These are phyloP conservation scores for Neoascochyta sp. DNA, from an alignment of 2,329 filamentous ascomycete species.

Conservation along the genomic window DNA sequence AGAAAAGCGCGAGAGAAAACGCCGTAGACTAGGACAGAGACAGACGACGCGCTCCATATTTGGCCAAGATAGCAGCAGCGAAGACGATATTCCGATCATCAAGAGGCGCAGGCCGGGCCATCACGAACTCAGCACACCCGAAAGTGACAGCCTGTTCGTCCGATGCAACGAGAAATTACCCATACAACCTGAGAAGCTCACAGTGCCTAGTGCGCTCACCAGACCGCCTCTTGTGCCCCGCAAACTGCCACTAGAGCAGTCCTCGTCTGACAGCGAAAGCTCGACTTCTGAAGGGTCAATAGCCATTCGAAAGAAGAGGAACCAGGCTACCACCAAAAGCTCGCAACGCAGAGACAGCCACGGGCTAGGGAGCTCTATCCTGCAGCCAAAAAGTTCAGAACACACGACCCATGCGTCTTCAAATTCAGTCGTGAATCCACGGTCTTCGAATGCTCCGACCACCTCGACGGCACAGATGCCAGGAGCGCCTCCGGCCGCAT, in stretches of 20 bases:
- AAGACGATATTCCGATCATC: constrained; percentile 11
- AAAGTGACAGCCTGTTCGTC: constrained; percentile 10
- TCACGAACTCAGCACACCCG: too few relatives aligned
- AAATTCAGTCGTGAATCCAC: too few relatives aligned
- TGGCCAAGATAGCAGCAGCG: constrained; percentile 10
- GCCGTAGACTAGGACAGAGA: constrained; percentile 6
- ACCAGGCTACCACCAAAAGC: background rate
- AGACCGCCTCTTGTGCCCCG: constrained; percentile 4
- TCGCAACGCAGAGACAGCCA: too few relatives aligned
- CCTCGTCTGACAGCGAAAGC: constrained; percentile 13
- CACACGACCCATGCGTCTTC: too few relatives aligned
- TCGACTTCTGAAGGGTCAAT: constrained; percentile 3
- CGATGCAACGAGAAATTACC: too few relatives aligned
- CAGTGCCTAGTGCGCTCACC: background rate
- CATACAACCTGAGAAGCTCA: too few relatives aligned
- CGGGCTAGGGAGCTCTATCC: background rate
- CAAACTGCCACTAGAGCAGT: constrained; percentile 14
- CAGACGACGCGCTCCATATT: constrained; percentile 2
- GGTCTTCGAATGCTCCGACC: too few relatives aligned
- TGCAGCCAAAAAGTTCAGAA: background rate
- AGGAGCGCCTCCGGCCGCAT: too few relatives aligned
- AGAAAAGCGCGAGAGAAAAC: constrained; percentile 17
- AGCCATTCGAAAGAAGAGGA: background rate
- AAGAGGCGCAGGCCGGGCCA: too few relatives aligned
- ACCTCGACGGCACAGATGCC: too few relatives aligned